A percentile compares a stretch with the other conserved stretches of the same genome.
phyloP scores from a whole-genome alignment of 257 asterid species.

The Solanum ossicruentum region DNA sequence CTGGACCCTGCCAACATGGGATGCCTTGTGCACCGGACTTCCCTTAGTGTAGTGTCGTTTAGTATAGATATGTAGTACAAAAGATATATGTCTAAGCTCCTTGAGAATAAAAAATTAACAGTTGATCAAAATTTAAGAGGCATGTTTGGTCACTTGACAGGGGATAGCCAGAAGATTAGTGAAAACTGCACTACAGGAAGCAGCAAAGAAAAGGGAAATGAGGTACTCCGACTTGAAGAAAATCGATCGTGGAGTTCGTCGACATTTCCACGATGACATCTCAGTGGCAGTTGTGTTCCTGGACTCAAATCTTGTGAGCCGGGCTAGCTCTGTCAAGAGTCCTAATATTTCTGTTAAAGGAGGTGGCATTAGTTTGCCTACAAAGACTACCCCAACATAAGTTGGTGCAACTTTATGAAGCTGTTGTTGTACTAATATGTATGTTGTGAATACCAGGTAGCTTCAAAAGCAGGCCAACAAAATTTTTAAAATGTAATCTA shows the following conservation, averaged over 20 bases:
- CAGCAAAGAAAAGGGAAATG: slow-evolving; percentile 92
- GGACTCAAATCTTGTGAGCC: slow-evolving; percentile 56
- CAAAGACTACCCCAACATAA: slow-evolving; percentile 25
- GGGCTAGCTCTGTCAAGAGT: slow-evolving; percentile 43
- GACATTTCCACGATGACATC: slow-evolving; percentile 89
- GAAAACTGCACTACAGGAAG: slow-evolving; percentile 68
- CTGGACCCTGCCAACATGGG: too few species aligned
- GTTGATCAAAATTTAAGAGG: not conserved
- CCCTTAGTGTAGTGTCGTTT: not conserved
- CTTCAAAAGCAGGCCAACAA: slow-evolving; percentile 28
- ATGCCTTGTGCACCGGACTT: too few species aligned
- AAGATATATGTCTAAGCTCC: not conserved
- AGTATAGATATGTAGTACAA: not conserved
- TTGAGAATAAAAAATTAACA: not conserved
- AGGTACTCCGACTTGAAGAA: slow-evolving; percentile 87
- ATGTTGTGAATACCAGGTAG: slow-evolving; percentile 34
- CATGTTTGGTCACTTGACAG: slow-evolving; percentile 16
- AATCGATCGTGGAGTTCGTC: slow-evolving; percentile 73
- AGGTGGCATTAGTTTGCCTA: slow-evolving; percentile 42
- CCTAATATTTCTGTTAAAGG: slow-evolving; percentile 59
- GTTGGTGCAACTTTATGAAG: slow-evolving; percentile 18
- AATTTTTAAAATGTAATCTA: slow-evolving; percentile 39
- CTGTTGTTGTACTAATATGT: slow-evolving; percentile 15
- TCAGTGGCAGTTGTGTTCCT: slow-evolving; percentile 66
- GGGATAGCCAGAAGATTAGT: slow-evolving; percentile 79